Evolutionary conservation across 768 basidiomycete species (phyloP).

Genomic region (Tubosaeta sp.): DNA sequence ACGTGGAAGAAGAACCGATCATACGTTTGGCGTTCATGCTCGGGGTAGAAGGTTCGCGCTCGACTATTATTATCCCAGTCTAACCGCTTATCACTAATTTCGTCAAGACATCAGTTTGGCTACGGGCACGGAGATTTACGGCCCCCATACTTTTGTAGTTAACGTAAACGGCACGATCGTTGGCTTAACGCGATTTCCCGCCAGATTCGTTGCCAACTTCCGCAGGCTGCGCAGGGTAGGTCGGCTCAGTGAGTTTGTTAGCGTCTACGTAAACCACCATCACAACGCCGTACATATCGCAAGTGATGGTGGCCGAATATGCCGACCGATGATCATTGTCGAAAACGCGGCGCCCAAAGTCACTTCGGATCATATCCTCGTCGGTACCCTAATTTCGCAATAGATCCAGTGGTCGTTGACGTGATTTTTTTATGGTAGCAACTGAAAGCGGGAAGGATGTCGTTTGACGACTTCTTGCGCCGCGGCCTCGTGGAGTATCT

Average conservation of each 20-base stretch:
- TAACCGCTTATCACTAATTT: conserved; percentile 12
- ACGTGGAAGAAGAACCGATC: conserved; percentile 94
- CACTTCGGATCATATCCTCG: conserved; percentile 72
- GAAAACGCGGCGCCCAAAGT: conserved; percentile 77
- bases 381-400: conserved; percentile 28
- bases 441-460: conserved; percentile 71
- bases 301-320: conserved; percentile 95
- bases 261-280: conserved; percentile 94
- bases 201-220: conserved; percentile 85
- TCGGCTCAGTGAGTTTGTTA: conserved; percentile 92
- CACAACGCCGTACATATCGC: conserved; percentile 95
- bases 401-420: conserved; percentile 2
- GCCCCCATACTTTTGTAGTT: conserved; percentile 88
- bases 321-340: conserved; percentile 95
- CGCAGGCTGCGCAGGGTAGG: conserved; percentile 89
- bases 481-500: conserved; percentile 96
- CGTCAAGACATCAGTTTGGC: conserved; percentile 77
- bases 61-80: conserved; percentile 5
- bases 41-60: conserved; percentile 84
- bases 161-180: conserved; percentile 97
- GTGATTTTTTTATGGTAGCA: conserved; percentile 39
- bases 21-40: conserved; percentile 86
- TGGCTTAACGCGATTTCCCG: conserved; percentile 83
- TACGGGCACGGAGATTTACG: conserved; percentile 95
- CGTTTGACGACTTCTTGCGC: conserved; percentile 91